These are phyloP conservation scores for Tripterygium wilfordii DNA, from an alignment of 177 flowering plant species.

Conservation along the genomic window DNA sequence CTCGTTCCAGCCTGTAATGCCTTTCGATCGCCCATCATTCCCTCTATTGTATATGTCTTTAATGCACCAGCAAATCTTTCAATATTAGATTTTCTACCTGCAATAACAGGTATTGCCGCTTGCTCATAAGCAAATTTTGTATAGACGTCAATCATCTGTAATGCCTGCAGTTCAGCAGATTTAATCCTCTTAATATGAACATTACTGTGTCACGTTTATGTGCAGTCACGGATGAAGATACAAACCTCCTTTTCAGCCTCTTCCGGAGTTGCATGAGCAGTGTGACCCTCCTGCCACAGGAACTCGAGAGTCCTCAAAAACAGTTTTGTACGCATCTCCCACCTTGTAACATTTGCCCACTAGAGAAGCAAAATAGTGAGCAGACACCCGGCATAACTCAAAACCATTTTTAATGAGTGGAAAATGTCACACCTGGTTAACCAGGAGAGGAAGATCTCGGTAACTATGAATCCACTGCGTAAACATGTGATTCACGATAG, in stretches of 20 bases:
- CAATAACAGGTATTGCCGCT: slow-evolving; percentile 95
- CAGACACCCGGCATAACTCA: background rate
- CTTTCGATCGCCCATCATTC: slow-evolving; percentile 98
- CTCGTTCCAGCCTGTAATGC: slow-evolving; percentile 98
- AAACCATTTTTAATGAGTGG: background rate
- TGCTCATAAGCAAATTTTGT: slow-evolving; percentile 87
- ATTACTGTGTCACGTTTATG: background rate
- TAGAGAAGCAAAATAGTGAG: slow-evolving; percentile 19
- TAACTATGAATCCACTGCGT: slow-evolving; percentile 97
- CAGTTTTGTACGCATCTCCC: slow-evolving; percentile 98
- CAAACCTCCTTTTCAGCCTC: slow-evolving; percentile 96
- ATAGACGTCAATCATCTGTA: slow-evolving; percentile 89
- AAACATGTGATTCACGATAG: slow-evolving; percentile 97
- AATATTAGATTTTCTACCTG: slow-evolving; percentile 82
- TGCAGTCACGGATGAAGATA: slow-evolving; percentile 1
- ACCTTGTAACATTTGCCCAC: slow-evolving; percentile 99
- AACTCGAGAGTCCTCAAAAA: slow-evolving; percentile 95
- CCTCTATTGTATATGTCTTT: slow-evolving; percentile 92
- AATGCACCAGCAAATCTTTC: slow-evolving; percentile 98
- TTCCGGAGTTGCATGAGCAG: slow-evolving; percentile 88
- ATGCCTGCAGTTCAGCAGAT: slow-evolving; percentile 57
- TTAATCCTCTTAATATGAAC: slow-evolving; percentile 15
- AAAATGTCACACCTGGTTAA: slow-evolving; percentile 69
- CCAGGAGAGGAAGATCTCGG: slow-evolving; percentile 96
- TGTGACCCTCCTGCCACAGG: slow-evolving; percentile 99